Conservation (phyloP, 768 basidiomycete genomes). For the Filobasidium floriforme region DNA sequence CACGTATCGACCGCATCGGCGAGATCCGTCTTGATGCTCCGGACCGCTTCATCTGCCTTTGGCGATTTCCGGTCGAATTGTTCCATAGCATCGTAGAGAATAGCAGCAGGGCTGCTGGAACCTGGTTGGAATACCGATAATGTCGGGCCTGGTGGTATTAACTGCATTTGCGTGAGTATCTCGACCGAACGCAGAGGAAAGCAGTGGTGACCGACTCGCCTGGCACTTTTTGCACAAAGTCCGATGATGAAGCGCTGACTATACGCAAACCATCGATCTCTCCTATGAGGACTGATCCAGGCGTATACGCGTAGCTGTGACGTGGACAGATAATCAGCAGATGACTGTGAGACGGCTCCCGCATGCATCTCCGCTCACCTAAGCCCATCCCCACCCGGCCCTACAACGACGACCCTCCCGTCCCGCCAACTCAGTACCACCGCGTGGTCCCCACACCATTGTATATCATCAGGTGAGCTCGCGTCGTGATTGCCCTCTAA, state of each 20-base stretch:
- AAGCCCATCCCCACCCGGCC: conserved; percentile 79
- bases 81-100: conserved; percentile 85
- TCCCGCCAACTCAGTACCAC: conserved; percentile 74
- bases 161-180: not conserved
- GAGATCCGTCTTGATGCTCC: conserved; percentile 77
- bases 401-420: conserved; percentile 69
- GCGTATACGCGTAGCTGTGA: conserved; percentile 68
- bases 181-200: not conserved
- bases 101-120: conserved; percentile 82
- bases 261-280: conserved; percentile 88
- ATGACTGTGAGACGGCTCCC: too few species aligned
- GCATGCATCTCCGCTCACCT: too few species aligned
- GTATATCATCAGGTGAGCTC: conserved; percentile 55
- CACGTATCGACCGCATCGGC: conserved; percentile 81
- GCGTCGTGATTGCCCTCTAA: conserved; percentile 24
- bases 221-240: conserved; percentile 90
- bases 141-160: conserved; percentile 55
- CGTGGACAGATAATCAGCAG: not conserved
- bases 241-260: conserved; percentile 66
- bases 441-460: conserved; percentile 96
- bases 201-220: conserved; percentile 49
- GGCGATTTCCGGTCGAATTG: conserved; percentile 75
- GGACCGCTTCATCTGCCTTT: conserved; percentile 86
- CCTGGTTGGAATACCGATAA: conserved; percentile 84
- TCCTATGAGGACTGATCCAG: conserved; percentile 67